phyloP scores from a whole-genome alignment of 2,329 filamentous ascomycete genomes.

The Cladosporium sp. region DNA sequence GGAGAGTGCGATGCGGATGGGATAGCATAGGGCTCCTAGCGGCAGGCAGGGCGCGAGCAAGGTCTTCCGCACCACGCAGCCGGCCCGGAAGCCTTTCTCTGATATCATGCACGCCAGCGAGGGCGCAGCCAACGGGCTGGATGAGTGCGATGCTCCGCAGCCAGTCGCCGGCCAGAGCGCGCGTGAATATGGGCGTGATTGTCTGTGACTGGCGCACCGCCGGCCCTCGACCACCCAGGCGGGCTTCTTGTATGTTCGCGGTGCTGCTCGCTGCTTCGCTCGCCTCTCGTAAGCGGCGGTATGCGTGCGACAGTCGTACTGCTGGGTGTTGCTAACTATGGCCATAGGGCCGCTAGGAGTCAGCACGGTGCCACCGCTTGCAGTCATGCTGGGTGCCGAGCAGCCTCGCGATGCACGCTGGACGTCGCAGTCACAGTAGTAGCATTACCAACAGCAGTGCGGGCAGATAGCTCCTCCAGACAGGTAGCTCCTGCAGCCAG shows the following conservation, averaged over 20 bases:
- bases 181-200: background rate
- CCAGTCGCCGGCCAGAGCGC: too few species aligned
- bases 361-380: background rate
- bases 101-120: background rate
- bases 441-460: background rate
- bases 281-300: constrained; percentile 6
- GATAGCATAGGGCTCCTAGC: background rate
- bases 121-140: background rate
- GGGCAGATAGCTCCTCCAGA: background rate
- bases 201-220: background rate
- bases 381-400: background rate
- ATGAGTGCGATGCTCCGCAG: too few species aligned
- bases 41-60: background rate
- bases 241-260: background rate
- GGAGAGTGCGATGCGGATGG: background rate
- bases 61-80: background rate
- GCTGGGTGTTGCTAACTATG: background rate
- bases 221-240: background rate
- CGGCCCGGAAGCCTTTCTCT: constrained; percentile 5
- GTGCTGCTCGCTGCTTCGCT: background rate
- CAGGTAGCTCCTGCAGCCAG: background rate
- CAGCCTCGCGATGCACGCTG: background rate
- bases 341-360: background rate
- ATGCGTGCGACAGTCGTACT: background rate
- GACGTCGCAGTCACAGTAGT: background rate